Percentiles rank a stretch among this genome's conserved stretches.
Conservation (phyloP, 106 monocot genomes). For the Iris macrosiphon region DNA sequence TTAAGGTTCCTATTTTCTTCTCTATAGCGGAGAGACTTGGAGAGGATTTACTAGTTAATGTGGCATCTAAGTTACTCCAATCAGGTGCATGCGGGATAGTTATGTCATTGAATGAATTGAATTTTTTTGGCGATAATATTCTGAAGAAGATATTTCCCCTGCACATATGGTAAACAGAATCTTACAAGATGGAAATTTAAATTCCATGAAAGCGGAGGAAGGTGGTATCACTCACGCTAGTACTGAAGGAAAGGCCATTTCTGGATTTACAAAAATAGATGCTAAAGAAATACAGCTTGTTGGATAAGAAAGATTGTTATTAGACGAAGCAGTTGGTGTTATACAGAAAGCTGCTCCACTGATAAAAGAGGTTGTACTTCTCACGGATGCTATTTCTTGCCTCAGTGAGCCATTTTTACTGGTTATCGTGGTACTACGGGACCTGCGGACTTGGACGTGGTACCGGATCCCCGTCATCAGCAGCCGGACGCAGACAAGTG, state of each 20-base stretch:
- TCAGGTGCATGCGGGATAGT: constrained; percentile 66
- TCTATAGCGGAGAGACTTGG: constrained; percentile 18
- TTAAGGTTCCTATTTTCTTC: constrained; percentile 70
- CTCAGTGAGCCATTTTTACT: no score
- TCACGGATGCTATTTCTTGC: no score
- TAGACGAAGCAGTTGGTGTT: constrained; percentile 55
- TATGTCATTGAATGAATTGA: constrained; percentile 49
- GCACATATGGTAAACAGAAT: constrained; percentile 7
- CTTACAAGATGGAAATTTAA: constrained; percentile 12
- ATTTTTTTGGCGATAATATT: constrained; percentile 26
- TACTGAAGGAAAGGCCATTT: constrained; percentile 21
- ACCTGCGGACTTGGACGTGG: no score
- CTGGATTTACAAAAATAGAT: constrained; percentile 65
- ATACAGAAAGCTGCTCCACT: constrained; percentile 76
- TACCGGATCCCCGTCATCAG: no score
- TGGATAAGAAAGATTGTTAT: constrained; percentile 48
- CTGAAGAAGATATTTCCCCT: constrained; percentile 25
- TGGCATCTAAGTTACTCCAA: constrained; percentile 39
- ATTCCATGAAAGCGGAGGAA: constrained; percentile 11
- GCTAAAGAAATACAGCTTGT: constrained; percentile 52
- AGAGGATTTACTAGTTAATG: constrained; percentile 16
- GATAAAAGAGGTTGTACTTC: no score
- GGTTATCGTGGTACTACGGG: no score
- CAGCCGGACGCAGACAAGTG: no score
- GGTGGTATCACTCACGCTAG: constrained; percentile 1